phyloP scores from a whole-genome alignment of 2,329 filamentous ascomycete species.

The Taxawa tesnikishii region DNA sequence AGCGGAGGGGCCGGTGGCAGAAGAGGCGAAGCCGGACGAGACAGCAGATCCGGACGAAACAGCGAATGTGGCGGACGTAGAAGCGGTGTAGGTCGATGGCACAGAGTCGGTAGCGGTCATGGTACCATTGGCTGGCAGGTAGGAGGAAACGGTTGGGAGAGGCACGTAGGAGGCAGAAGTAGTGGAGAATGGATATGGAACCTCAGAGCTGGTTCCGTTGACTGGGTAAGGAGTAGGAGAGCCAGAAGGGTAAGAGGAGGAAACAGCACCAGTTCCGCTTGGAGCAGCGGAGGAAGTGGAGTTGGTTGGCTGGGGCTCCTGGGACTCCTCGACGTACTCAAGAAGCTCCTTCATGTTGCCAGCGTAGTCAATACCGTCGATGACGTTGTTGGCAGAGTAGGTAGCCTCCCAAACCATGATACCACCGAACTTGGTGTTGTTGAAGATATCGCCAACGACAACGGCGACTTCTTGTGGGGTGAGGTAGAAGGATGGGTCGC shows the following conservation, averaged over 20 bases:
- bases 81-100: no score
- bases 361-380: conserved; percentile 31
- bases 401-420: conserved; percentile 50
- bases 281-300: neutral
- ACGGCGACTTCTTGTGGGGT: conserved; percentile 30
- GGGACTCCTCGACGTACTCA: conserved; percentile 10
- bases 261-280: conserved; percentile 1
- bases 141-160: no score
- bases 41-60: neutral
- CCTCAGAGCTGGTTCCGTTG: no score
- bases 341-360: conserved; percentile 37
- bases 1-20: neutral
- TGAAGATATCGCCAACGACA: conserved; percentile 31
- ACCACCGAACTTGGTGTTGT: conserved; percentile 38
- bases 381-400: conserved; percentile 31
- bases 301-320: no score
- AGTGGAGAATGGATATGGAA: no score
- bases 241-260: neutral
- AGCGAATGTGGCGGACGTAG: no score
- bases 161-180: no score
- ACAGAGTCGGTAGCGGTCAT: no score
- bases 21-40: conserved; percentile 2
- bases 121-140: no score
- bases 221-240: no score
- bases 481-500: conserved; percentile 30